Base-by-base conservation (phyloP, 176 grass and related monocot species). In the Tillandsia leiboldiana region DNA sequence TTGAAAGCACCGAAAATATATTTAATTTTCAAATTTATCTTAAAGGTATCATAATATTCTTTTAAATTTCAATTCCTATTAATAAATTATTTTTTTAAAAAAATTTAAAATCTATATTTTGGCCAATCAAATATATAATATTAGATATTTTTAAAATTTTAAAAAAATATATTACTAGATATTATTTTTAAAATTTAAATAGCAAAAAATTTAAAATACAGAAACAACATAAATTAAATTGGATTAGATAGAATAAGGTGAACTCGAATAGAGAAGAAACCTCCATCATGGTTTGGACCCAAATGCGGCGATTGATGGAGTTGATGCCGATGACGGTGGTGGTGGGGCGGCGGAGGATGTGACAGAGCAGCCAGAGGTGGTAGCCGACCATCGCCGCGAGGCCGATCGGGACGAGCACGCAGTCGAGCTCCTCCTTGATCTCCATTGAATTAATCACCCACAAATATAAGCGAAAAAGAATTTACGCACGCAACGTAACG, bases 271-370 rank as follows among this genome's bases (percentile, higher is more conserved):
- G n/a, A 5, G 9, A 2, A 67, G 1, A 2, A 58, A 84, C 87
- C 85, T 91, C 78, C 92, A 91, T 91, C 67, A 96, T 89, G 62
- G 82, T 72, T 63, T 83, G 85, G 1, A 91, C 78, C 92, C 92
- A 91, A 63, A 96, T 87, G 72, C 86, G 88, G 73, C 92, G 92
- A 72, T 96, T 96, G 58, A 89, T 91, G 78, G 88, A 64, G 64
- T 89, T 91, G 69, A 89, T 88, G 51, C 88, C 88, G 75, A 96
- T 83, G 61, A 89, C 78, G 14, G 92, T 96, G 69, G 81, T 80
- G 11, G 84, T 62, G 1, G 86, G 92, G 6, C 76, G 83, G 10
- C 69, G 51, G 1, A 50, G 69, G 70, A 96, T 72, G 27, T 83
- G 83, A 72, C 73, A 63, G 68, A 96, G 70, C 2, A 91, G 88